phyloP scores from a whole-genome alignment of 176 grass and related monocot genomes.

The Eremochloa ophiuroides region DNA sequence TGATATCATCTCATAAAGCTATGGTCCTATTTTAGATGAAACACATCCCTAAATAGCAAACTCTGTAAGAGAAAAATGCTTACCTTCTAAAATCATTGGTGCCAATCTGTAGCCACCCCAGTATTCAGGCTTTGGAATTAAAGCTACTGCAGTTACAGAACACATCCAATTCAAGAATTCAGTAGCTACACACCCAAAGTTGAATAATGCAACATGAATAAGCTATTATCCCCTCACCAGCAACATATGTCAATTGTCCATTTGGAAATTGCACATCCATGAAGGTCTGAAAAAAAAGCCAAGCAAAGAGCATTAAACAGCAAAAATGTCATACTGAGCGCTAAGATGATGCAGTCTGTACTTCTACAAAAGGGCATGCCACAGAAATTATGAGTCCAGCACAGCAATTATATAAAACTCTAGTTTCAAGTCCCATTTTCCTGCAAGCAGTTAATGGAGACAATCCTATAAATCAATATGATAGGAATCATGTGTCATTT shows the following conservation, averaged over 20 bases:
- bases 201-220: too few relatives aligned
- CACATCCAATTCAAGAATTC: too few relatives aligned
- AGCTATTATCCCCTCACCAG: conserved; percentile 84
- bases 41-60: too few relatives aligned
- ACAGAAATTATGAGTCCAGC: not conserved
- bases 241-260: conserved; percentile 88
- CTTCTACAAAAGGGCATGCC: not conserved
- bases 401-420: not conserved
- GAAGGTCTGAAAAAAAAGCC: conserved; percentile 63
- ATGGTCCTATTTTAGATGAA: too few relatives aligned
- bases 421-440: not conserved
- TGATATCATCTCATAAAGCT: too few relatives aligned
- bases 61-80: too few relatives aligned
- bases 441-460: not conserved
- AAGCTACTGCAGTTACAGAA: too few relatives aligned
- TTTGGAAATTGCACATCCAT: conserved; percentile 95
- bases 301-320: conserved; percentile 9
- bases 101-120: too few relatives aligned
- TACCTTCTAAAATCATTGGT: too few relatives aligned
- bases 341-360: not conserved
- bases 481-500: conserved; percentile 8
- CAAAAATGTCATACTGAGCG: not conserved
- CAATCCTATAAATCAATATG: not conserved
- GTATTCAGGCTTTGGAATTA: too few relatives aligned
- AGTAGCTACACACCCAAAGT: too few relatives aligned